phyloP scores from a whole-genome alignment of 805 yeast genomes.

The Candida stauntonica region DNA sequence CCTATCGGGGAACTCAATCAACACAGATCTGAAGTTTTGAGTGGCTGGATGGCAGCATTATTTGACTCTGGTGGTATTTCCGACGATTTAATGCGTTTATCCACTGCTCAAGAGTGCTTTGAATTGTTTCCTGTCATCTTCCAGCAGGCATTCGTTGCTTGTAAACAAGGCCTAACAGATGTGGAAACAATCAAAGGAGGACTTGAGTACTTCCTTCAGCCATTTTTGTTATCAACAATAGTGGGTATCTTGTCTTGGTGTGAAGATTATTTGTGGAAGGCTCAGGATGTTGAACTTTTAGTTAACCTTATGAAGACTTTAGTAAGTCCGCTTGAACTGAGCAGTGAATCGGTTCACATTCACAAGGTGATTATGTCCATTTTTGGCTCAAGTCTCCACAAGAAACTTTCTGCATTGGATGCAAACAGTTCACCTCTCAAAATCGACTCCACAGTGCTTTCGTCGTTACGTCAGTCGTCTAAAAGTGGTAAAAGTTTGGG shows the following conservation, averaged over 20 bases:
- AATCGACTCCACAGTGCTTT: slow-evolving; percentile 19
- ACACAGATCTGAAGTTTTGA: slow-evolving; percentile 34
- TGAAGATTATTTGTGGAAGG: slow-evolving; percentile 36
- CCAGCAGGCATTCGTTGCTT: slow-evolving; percentile 64
- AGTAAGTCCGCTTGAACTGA: slow-evolving; percentile 37
- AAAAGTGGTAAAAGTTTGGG: slow-evolving; percentile 1
- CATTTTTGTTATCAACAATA: slow-evolving; percentile 58
- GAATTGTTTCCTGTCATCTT: slow-evolving; percentile 68
- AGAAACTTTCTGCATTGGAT: slow-evolving; percentile 13
- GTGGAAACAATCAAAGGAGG: slow-evolving; percentile 66
- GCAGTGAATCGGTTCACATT: slow-evolving; percentile 42
- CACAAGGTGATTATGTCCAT: slow-evolving; percentile 36
- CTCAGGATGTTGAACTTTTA: slow-evolving; percentile 31
- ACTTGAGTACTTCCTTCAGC: slow-evolving; percentile 80
- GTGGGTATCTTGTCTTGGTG: slow-evolving; percentile 51
- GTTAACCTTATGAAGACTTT: slow-evolving; percentile 37
- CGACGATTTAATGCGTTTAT: slow-evolving; percentile 69
- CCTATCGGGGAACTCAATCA: slow-evolving; percentile 21
- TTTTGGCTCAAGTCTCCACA: slow-evolving; percentile 18
- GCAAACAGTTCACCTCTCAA: slow-evolving; percentile 4
- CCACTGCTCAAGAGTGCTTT: slow-evolving; percentile 63
- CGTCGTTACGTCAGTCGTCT: slow-evolving; percentile 12
- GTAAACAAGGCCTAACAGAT: slow-evolving; percentile 50
- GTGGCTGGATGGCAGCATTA: slow-evolving; percentile 76
- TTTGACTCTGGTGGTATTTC: slow-evolving; percentile 84